Percentiles rank a stretch among this genome's conserved stretches.
These are phyloP conservation scores for Emericellopsis terricola DNA, from an alignment of 495 filamentous ascomycete species.

Conservation along the genomic window DNA sequence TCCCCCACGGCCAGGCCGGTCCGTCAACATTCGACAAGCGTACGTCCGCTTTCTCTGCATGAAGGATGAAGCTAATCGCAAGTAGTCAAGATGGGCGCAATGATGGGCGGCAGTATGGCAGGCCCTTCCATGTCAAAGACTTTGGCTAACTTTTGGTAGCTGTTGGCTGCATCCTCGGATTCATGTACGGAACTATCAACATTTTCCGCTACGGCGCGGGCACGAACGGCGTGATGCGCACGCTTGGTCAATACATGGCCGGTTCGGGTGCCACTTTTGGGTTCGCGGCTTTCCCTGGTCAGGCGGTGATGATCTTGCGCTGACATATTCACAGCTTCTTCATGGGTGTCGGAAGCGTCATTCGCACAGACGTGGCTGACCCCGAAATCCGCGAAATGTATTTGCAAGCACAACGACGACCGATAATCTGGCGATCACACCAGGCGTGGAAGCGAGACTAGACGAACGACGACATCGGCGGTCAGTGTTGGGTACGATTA, in stretches of 20 bases:
- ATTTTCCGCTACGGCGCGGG: slow-evolving; percentile 90
- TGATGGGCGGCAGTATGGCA: slow-evolving; percentile 87
- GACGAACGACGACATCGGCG: too few relatives aligned
- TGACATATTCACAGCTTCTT: slow-evolving; percentile 53
- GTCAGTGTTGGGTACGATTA: too few relatives aligned
- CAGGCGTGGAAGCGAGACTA: neutral
- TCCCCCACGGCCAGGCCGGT: slow-evolving; percentile 27
- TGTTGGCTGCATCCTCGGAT: slow-evolving; percentile 89
- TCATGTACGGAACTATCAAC: slow-evolving; percentile 88
- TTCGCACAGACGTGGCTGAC: slow-evolving; percentile 66
- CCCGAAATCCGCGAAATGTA: slow-evolving; percentile 44
- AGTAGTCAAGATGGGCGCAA: slow-evolving; percentile 87
- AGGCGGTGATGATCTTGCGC: too few relatives aligned
- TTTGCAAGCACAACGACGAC: slow-evolving; percentile 35
- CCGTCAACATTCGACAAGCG: slow-evolving; percentile 86
- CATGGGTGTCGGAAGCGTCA: slow-evolving; percentile 96
- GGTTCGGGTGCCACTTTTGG: slow-evolving; percentile 95
- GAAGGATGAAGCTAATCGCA: slow-evolving; percentile 9
- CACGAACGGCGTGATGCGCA: slow-evolving; percentile 81
- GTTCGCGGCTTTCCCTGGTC: slow-evolving; percentile 24
- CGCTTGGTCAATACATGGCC: slow-evolving; percentile 90
- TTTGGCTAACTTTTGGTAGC: slow-evolving; percentile 30
- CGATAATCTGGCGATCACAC: slow-evolving; percentile 33
- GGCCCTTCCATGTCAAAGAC: slow-evolving; percentile 19
- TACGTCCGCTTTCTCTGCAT: slow-evolving; percentile 25